These are phyloP conservation scores for Cymodocea nodosa DNA, from an alignment of 116 monocot genomes.

Conservation along the genomic window DNA sequence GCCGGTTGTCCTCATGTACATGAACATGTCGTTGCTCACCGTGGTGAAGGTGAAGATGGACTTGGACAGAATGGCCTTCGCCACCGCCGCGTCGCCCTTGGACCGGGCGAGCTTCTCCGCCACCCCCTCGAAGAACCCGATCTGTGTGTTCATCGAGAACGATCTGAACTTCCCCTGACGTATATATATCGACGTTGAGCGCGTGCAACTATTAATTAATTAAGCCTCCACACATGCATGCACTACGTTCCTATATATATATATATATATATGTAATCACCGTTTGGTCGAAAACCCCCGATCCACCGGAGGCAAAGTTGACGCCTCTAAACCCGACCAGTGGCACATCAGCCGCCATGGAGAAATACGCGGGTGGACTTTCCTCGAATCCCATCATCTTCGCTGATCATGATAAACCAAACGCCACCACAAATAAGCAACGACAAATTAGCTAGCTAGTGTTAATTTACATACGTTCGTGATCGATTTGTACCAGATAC, in stretches of 20 bases:
- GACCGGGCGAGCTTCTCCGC: background rate
- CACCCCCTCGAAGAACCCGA: constrained; percentile 21
- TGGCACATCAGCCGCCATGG: background rate
- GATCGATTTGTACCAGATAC: too few species aligned
- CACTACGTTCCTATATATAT: too few species aligned
- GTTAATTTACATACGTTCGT: background rate
- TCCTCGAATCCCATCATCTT: constrained; percentile 6
- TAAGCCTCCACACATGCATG: too few species aligned
- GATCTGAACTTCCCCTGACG: constrained; percentile 3
- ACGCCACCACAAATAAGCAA: too few species aligned
- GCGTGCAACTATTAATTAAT: too few species aligned
- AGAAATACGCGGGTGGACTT: constrained; percentile 14
- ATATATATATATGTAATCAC: too few species aligned
- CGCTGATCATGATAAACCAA: constrained; percentile 1
- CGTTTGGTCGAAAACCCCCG: constrained; percentile 14
- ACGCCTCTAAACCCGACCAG: constrained; percentile 2
- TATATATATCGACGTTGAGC: too few species aligned
- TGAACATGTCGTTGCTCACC: constrained; percentile 57
- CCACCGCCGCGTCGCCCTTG: background rate
- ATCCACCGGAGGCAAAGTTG: constrained; percentile 19
- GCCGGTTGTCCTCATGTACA: background rate
- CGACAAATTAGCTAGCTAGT: too few species aligned
- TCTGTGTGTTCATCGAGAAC: constrained; percentile 34
- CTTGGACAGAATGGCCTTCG: constrained; percentile 19
- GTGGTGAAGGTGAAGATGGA: constrained; percentile 65